Conservation (phyloP, 2,329 filamentous ascomycete genomes). For the Aspergillus novoparasiticus region DNA sequence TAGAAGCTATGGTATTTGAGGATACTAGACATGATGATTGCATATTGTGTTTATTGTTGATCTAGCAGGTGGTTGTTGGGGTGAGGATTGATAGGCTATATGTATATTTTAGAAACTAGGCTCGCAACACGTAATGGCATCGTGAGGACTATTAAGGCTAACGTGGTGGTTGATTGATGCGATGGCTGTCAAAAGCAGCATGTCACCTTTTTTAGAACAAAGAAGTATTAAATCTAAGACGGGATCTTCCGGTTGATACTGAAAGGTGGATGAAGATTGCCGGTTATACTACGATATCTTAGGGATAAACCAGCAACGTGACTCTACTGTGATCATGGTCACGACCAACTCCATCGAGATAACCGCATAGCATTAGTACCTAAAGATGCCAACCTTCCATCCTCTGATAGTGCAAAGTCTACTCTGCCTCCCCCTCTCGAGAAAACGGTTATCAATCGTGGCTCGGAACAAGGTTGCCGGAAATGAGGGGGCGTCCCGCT, state of each 20-base stretch:
- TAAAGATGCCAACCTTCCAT: not conserved
- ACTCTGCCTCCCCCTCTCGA: not conserved
- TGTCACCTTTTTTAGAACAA: not conserved
- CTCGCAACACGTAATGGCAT: not conserved
- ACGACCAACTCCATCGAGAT: not conserved
- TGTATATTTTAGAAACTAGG: not conserved
- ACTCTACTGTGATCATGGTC: not conserved
- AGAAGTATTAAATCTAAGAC: not conserved
- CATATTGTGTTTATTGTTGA: not conserved
- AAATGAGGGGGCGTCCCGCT: not conserved
- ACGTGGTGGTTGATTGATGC: too few relatives aligned
- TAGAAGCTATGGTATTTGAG: not conserved
- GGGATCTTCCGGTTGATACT: not conserved
- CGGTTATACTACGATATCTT: not conserved
- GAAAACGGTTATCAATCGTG: not conserved
- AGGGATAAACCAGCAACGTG: not conserved
- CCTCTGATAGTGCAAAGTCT: not conserved
- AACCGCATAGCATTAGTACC: too few relatives aligned
- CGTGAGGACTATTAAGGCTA: not conserved
- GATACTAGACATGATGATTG: not conserved
- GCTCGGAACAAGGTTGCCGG: not conserved
- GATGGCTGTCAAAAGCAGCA: not conserved
- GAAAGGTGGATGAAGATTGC: not conserved
- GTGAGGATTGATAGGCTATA: not conserved
- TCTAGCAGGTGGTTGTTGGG: not conserved